Conservation (phyloP, 495 filamentous ascomycete species). For the Hypoxylon rickii region DNA sequence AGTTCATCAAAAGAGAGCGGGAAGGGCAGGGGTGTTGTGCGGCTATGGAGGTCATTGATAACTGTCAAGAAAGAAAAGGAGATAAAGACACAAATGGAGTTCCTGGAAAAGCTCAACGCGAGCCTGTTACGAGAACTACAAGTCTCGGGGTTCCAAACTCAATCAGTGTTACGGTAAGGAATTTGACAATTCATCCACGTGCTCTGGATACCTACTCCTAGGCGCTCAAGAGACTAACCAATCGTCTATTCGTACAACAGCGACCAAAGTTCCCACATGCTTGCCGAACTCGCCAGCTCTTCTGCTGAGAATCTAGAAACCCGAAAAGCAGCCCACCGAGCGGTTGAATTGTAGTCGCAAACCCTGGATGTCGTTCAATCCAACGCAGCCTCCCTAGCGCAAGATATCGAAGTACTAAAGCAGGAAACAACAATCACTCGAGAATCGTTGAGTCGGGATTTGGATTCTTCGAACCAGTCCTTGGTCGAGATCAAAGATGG, state of each 20-base stretch:
- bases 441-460: too few species aligned
- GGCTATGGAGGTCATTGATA: background rate
- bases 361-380: background rate
- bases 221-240: too few species aligned
- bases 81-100: background rate
- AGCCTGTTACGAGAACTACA: slow-evolving; percentile 5
- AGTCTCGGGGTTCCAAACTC: slow-evolving; percentile 4
- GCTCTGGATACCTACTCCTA: too few species aligned
- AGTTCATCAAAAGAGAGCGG: background rate
- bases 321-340: background rate
- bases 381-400: background rate
- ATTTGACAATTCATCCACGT: too few species aligned
- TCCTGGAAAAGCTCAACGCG: slow-evolving; percentile 1
- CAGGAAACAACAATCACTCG: background rate
- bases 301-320: background rate
- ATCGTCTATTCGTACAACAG: background rate
- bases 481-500: too few species aligned
- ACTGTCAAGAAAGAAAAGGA: slow-evolving; percentile 2
- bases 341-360: background rate
- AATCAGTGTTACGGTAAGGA: slow-evolving; percentile 6
- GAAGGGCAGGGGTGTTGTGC: background rate
- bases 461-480: too few species aligned
- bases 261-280: background rate
- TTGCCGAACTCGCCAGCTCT: background rate
- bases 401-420: background rate